phyloP scores from a whole-genome alignment of 768 basidiomycete genomes.

The Epithele typhae region DNA sequence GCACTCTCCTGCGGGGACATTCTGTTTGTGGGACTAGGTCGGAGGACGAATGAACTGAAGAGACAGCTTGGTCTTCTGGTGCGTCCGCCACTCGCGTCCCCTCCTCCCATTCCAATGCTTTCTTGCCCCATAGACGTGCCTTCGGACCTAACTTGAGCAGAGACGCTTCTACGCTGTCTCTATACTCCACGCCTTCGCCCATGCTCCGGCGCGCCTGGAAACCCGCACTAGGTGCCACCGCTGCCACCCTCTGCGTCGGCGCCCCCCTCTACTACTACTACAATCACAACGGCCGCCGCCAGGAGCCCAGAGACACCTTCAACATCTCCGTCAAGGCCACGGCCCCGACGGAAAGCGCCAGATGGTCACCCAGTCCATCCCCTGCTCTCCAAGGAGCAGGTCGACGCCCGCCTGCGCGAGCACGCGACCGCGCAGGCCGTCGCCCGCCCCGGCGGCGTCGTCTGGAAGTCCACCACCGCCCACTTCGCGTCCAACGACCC shows the following conservation, averaged over 20 bases:
- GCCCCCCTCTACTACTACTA: constrained; percentile 59
- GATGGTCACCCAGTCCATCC: constrained; percentile 51
- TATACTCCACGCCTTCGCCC: neutral
- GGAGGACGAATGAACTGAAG: too few species aligned
- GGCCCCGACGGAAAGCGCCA: constrained; percentile 57
- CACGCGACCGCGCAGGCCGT: constrained; percentile 44
- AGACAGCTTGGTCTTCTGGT: too few species aligned
- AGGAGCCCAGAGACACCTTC: constrained; percentile 41
- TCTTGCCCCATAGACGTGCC: too few species aligned
- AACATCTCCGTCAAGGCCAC: constrained; percentile 51
- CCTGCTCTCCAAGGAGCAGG: constrained; percentile 48
- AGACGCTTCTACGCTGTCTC: too few species aligned
- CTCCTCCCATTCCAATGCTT: too few species aligned
- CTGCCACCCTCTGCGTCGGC: constrained; percentile 48
- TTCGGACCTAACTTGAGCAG: too few species aligned
- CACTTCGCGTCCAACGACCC: constrained; percentile 82
- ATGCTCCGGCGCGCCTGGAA: constrained; percentile 72
- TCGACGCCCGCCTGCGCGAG: constrained; percentile 56
- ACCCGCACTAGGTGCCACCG: constrained; percentile 48
- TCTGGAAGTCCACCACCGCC: constrained; percentile 78
- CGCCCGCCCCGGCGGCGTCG: constrained; percentile 47
- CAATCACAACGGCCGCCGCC: constrained; percentile 31
- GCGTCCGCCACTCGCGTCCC: too few species aligned
- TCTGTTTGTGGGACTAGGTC: too few species aligned
- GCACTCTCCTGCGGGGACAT: too few species aligned